Evolutionary conservation across 768 basidiomycete species (phyloP).

Genomic region (Lentinula boryana): DNA sequence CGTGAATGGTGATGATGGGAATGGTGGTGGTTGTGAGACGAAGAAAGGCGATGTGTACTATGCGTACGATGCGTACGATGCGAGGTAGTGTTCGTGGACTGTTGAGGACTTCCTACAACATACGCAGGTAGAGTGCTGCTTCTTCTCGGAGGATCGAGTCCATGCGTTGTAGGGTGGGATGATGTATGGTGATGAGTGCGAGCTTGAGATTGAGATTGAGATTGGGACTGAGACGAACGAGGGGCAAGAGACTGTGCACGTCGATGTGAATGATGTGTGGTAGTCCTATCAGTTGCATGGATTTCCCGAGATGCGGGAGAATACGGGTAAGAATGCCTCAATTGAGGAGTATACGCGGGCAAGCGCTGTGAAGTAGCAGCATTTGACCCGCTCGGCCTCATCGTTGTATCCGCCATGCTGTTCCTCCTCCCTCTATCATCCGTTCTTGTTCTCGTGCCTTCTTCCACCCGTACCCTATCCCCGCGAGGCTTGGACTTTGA

Average conservation of each 20-base stretch:
- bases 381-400: background rate
- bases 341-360: background rate
- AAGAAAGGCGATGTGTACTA: background rate
- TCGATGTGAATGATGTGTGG: background rate
- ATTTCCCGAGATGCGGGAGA: background rate
- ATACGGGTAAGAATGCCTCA: slow-evolving; percentile 1
- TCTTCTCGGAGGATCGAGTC: background rate
- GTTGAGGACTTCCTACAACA: background rate
- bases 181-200: background rate
- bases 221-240: background rate
- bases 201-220: background rate
- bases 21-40: background rate
- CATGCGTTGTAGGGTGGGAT: background rate
- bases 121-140: background rate
- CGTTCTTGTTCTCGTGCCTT: background rate
- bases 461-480: background rate
- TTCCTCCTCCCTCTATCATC: background rate
- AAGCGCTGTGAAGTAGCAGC: background rate
- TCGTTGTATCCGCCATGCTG: background rate
- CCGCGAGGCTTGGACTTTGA: background rate
- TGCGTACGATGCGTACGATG: background rate
- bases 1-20: background rate
- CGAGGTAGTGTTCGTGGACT: background rate
- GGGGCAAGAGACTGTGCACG: background rate
- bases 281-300: background rate